Evolutionary conservation across 768 basidiomycete genomes (phyloP).

Genomic region (Auriscalpium microsporum): DNA sequence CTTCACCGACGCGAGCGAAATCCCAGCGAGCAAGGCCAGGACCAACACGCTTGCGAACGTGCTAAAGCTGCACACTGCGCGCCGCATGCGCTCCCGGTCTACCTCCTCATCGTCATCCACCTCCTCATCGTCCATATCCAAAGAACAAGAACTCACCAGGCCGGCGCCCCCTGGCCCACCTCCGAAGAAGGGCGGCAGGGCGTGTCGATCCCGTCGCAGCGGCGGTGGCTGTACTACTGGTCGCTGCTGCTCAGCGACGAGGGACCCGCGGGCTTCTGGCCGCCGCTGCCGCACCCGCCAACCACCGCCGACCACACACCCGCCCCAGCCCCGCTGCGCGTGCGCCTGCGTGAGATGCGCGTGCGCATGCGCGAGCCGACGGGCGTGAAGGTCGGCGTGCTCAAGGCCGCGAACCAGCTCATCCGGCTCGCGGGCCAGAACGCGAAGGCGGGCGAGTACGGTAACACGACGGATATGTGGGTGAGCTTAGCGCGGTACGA

Average conservation of each 20-base stretch:
- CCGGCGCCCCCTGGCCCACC: constrained; percentile 3
- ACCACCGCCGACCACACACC: neutral
- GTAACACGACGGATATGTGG: constrained; percentile 43
- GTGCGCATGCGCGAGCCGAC: constrained; percentile 54
- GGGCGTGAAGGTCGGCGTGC: constrained; percentile 39
- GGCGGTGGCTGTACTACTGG: constrained; percentile 77
- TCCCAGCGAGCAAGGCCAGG: neutral
- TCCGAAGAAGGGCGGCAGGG: constrained; percentile 30
- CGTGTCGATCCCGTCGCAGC: constrained; percentile 76
- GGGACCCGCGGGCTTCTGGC: constrained; percentile 46
- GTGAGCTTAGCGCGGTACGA: constrained; percentile 76
- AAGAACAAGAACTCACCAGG: constrained; percentile 13
- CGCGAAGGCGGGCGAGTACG: constrained; percentile 15
- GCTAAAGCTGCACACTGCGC: constrained; percentile 59
- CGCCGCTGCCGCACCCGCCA: constrained; percentile 9
- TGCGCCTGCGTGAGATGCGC: constrained; percentile 46
- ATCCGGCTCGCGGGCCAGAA: constrained; percentile 28
- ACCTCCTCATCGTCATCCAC: constrained; percentile 5
- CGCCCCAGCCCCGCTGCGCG: constrained; percentile 13
- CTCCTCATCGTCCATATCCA: constrained; percentile 13
- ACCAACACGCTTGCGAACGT: constrained; percentile 36
- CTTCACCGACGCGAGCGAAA: constrained; percentile 6
- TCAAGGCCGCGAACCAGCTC: constrained; percentile 48
- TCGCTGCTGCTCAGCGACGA: constrained; percentile 50
- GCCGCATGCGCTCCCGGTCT: constrained; percentile 47